A percentile compares a stretch with the other conserved stretches of the same genome.
Evolutionary conservation across 2,329 filamentous ascomycete genomes (phyloP).

Genomic region (Arthroderma sp.): DNA sequence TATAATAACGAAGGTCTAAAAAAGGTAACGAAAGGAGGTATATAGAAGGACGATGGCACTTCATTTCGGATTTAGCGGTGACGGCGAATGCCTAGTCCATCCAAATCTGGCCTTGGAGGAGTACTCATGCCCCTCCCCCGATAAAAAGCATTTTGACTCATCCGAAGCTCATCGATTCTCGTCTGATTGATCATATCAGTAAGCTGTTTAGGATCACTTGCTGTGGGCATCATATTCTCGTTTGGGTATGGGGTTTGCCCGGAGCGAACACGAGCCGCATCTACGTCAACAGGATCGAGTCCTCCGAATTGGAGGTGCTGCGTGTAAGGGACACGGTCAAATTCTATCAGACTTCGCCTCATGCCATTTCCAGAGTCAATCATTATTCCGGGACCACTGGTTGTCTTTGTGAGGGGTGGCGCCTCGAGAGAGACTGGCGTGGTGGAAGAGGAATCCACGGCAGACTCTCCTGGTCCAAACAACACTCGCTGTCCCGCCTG

Average conservation of each 20-base stretch:
- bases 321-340: constrained; percentile 5
- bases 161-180: constrained; percentile 1
- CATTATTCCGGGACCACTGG: constrained; percentile 17
- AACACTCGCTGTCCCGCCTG: constrained; percentile 2
- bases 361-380: constrained; percentile 11
- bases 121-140: constrained; percentile 13
- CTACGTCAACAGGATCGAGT: constrained; percentile 12
- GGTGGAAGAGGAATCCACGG: constrained; percentile 4
- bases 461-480: constrained; percentile 8
- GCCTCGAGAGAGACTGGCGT: constrained; percentile 8
- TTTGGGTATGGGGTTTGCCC: constrained; percentile 13
- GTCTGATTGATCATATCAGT: neutral
- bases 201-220: constrained; percentile 9
- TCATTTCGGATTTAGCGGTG: constrained; percentile 2
- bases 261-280: constrained; percentile 12
- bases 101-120: constrained; percentile 16
- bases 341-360: constrained; percentile 10
- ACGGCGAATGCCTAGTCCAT: constrained; percentile 14
- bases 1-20: no score
- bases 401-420: constrained; percentile 12
- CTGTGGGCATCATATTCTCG: constrained; percentile 15
- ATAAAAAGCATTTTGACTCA: no score
- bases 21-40: no score
- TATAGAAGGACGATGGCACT: constrained; percentile 2
- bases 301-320: constrained; percentile 15